These are phyloP conservation scores for Fusarium sp. DNA, from an alignment of 2,329 filamentous ascomycete species.

Conservation along the genomic window DNA sequence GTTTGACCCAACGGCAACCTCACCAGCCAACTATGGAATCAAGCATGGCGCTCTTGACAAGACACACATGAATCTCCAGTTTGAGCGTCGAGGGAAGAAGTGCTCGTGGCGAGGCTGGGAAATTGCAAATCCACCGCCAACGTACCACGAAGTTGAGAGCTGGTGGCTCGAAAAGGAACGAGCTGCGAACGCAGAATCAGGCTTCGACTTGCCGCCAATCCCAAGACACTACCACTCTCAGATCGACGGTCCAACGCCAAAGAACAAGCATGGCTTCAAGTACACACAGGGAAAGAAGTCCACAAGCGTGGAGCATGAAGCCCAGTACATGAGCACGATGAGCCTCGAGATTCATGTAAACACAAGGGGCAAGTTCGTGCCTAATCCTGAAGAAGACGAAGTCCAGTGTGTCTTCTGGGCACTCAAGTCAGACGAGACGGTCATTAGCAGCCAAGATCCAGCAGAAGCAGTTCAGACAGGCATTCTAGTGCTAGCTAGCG, in stretches of 20 bases:
- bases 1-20: conserved; percentile 75
- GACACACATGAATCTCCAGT: conserved; percentile 60
- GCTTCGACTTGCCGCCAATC: conserved; percentile 37
- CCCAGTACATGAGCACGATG: conserved; percentile 97
- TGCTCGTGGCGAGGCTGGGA: conserved; percentile 79
- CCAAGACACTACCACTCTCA: conserved; percentile 73
- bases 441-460: conserved; percentile 59
- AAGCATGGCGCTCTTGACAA: conserved; percentile 64
- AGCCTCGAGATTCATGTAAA: conserved; percentile 94
- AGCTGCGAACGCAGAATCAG: conserved; percentile 4
- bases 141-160: conserved; percentile 72
- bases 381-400: conserved; percentile 91
- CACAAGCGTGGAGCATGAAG: conserved; percentile 83
- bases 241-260: conserved; percentile 89
- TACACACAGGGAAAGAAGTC: conserved; percentile 82
- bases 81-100: conserved; percentile 58
- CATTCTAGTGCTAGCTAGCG: conserved; percentile 77
- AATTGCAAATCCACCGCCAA: conserved; percentile 77
- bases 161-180: conserved; percentile 69
- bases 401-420: conserved; percentile 93
- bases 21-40: conserved; percentile 66
- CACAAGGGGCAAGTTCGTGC: conserved; percentile 81
- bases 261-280: conserved; percentile 84
- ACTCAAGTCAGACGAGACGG: conserved; percentile 79
- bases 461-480: conserved; percentile 70